Base-by-base conservation (phyloP, 257 asterid genomes). In the Nicotiana tomentosiformis region DNA sequence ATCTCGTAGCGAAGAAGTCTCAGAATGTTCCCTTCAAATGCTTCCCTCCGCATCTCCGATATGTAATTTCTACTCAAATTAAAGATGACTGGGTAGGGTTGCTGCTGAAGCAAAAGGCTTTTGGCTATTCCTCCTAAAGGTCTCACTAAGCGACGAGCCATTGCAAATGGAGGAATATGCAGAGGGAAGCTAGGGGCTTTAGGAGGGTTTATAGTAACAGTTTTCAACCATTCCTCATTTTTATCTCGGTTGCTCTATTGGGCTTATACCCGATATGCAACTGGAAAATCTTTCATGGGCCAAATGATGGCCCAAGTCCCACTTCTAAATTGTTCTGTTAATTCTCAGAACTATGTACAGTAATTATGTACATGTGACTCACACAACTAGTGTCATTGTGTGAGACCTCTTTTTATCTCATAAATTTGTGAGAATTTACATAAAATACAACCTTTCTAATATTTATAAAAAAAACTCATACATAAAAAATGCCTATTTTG, bases 1-100 rank as follows among this genome's bases (percentile, higher is more conserved):
- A 94, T 89, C 85, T 96, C 98, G 66, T 84, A 87, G 10, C 98
- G 92, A 81, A 96, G 87, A 62, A 92, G 92, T 67, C 98, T 96
- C 84, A 91, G 91, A 76, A 94, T 86, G 88, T 90, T 91, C 39
- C 90, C 93, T 81, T 96, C 97, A 82, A 94, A 91, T 60, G 96
- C 97, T 74, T 91, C 89, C 66, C 89, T 93, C 15, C 93, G 92
- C 98, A 96, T 90, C 78, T 91, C 97, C 55, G 93, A 62, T 51
- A 86, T 80, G 86, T 87, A 90, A 84, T 82, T 92, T 88, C 95
- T 85, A 74, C 85, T 83, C 6, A 88, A 81, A 58, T 78, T 55
- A 20, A 61, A 84, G 15, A 46, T 74, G 7, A 58, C 30, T 26
- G 77, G 55, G 20, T 46, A 49, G 1, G 17, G 79, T 53, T 61